phyloP scores from a whole-genome alignment of 768 basidiomycete genomes.

The Calocybe gangraenosa region DNA sequence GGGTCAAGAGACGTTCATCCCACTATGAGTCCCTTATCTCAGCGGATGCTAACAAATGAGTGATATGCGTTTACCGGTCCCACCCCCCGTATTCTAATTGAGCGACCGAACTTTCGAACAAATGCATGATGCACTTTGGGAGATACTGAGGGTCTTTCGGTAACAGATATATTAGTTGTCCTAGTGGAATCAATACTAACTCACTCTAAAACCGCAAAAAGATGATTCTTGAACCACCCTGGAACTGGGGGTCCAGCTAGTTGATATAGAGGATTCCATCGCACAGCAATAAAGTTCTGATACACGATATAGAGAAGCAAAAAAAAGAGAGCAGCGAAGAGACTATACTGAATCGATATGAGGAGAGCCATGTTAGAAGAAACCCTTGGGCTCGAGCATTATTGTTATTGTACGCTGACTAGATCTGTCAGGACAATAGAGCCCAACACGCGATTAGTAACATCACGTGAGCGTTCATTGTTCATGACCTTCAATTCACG shows the following conservation, averaged over 20 bases:
- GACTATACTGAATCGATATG: constrained; percentile 6
- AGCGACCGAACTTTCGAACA: constrained; percentile 60
- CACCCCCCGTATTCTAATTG: constrained; percentile 63
- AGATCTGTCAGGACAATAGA: constrained; percentile 6
- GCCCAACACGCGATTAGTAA: constrained; percentile 3
- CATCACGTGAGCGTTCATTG: neutral
- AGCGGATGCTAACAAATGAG: neutral
- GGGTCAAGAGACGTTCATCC: constrained; percentile 75
- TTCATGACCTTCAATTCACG: constrained; percentile 1
- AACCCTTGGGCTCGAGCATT: no score
- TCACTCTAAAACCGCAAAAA: constrained; percentile 56
- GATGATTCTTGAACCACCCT: constrained; percentile 49
- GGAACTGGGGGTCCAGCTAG: constrained; percentile 59
- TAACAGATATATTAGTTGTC: neutral
- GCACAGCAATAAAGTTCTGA: constrained; percentile 26
- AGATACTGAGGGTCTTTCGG: constrained; percentile 49
- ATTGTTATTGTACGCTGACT: constrained; percentile 1
- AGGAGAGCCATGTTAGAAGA: constrained; percentile 9
- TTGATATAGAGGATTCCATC: constrained; percentile 42
- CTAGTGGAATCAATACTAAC: constrained; percentile 16
- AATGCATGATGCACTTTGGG: constrained; percentile 49
- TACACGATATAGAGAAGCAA: constrained; percentile 24
- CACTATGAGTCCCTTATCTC: constrained; percentile 38
- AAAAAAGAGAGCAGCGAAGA: constrained; percentile 2
- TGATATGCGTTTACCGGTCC: constrained; percentile 52